Conservation (phyloP, 352 stramenopile genomes). For the Globisporangium acanthophoron region DNA sequence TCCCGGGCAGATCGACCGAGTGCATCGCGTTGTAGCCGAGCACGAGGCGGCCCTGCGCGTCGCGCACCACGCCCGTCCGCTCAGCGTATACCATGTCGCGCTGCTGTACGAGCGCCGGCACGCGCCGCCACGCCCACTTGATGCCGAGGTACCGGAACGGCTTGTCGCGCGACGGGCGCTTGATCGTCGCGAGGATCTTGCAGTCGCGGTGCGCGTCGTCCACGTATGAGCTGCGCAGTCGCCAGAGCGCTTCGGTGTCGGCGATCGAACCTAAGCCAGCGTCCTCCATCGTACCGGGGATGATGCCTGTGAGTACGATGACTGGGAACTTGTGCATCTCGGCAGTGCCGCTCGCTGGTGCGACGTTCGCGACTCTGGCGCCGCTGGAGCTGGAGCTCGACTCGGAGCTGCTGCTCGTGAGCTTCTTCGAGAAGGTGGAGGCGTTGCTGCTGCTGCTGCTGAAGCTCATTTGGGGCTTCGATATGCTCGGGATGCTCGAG, state of each 20-base stretch:
- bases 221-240: constrained; percentile 19
- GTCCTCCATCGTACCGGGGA: constrained; percentile 35
- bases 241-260: constrained; percentile 20
- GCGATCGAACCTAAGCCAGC: constrained; percentile 15
- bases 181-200: constrained; percentile 24
- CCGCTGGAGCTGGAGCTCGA: too few relatives aligned
- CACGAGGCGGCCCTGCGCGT: constrained; percentile 18
- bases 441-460: neutral
- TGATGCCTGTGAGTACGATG: constrained; percentile 29
- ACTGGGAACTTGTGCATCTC: constrained; percentile 13
- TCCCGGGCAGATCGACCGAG: constrained; percentile 20
- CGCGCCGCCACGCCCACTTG: constrained; percentile 12
- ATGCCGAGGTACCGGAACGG: constrained; percentile 13
- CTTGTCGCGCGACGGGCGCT: constrained; percentile 12
- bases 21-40: constrained; percentile 41
- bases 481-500: too few relatives aligned
- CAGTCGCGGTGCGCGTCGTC: constrained; percentile 23
- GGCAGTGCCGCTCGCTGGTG: neutral
- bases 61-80: constrained; percentile 29
- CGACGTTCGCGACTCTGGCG: too few relatives aligned
- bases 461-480: neutral
- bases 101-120: constrained; percentile 2
- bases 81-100: constrained; percentile 27
- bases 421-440: neutral
- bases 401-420: too few relatives aligned